A percentile compares a stretch with the other conserved stretches of the same genome.
These are phyloP conservation scores for Avena insularis DNA, from an alignment of 176 grass and related monocot genomes.

Conservation along the genomic window DNA sequence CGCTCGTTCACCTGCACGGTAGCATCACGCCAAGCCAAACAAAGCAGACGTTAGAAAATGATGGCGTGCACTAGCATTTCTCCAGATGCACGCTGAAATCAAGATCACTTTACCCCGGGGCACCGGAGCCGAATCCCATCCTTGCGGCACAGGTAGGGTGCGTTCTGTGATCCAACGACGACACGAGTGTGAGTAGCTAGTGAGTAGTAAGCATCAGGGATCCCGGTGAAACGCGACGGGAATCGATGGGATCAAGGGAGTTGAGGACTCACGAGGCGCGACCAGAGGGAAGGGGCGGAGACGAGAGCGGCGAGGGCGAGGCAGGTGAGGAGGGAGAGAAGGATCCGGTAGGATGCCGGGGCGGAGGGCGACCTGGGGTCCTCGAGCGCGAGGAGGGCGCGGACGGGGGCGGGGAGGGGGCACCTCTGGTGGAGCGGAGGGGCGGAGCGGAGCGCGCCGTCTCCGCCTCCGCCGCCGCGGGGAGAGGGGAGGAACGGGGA, in stretches of 20 bases:
- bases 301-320: constrained; percentile 53
- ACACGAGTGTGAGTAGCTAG: constrained; percentile 25
- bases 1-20: constrained; percentile 55
- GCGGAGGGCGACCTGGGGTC: constrained; percentile 64
- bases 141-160: constrained; percentile 90
- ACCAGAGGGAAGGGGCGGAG: constrained; percentile 72
- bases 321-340: constrained; percentile 67
- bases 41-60: constrained; percentile 17
- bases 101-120: constrained; percentile 61
- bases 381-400: constrained; percentile 73
- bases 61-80: not conserved
- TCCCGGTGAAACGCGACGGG: not conserved
- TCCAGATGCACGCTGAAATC: constrained; percentile 14
- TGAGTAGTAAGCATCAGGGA: constrained; percentile 20
- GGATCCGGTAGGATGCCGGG: constrained; percentile 70
- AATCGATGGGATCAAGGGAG: not conserved
- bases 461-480: constrained; percentile 42
- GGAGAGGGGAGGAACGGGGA: constrained; percentile 60
- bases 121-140: constrained; percentile 90
- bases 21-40: constrained; percentile 13
- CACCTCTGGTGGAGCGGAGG: constrained; percentile 47
- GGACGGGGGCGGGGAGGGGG: constrained; percentile 49
- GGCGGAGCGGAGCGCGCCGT: constrained; percentile 53
- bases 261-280: constrained; percentile 66
- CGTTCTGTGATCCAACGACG: constrained; percentile 58